These are phyloP conservation scores for Daldinia decipiens DNA, from an alignment of 495 filamentous ascomycete species.

Conservation along the genomic window DNA sequence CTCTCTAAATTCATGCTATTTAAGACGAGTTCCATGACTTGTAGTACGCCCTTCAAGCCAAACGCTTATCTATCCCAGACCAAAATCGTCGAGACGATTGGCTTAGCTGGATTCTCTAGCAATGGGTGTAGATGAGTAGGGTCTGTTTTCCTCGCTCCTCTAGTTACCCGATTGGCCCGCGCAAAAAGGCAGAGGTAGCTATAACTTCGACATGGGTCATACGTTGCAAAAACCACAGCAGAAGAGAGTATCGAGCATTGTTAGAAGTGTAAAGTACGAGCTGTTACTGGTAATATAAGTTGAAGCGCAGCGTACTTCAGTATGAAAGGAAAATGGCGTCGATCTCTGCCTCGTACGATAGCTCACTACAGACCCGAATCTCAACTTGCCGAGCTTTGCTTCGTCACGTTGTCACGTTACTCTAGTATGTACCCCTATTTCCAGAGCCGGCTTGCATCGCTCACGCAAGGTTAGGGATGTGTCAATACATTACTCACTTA, in stretches of 20 bases:
- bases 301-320: conserved; percentile 9
- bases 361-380: conserved; percentile 12
- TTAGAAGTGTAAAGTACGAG: neutral
- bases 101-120: conserved; percentile 13
- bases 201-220: conserved; percentile 28
- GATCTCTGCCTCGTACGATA: conserved; percentile 34
- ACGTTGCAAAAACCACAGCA: conserved; percentile 27
- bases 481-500: conserved; percentile 55
- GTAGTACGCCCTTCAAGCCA: conserved; percentile 28
- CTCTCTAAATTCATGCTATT: conserved; percentile 22
- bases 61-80: conserved; percentile 23
- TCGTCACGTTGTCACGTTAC: conserved; percentile 23
- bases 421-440: conserved; percentile 29
- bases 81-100: conserved; percentile 24
- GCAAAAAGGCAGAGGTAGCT: conserved; percentile 7
- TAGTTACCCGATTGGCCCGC: conserved; percentile 37
- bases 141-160: conserved; percentile 31
- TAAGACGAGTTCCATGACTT: conserved; percentile 17
- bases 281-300: conserved; percentile 29
- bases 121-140: conserved; percentile 19
- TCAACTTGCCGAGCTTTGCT: conserved; percentile 13
- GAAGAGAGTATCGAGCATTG: neutral
- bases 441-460: neutral
- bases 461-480: conserved; percentile 49
- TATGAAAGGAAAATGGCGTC: conserved; percentile 8